These are phyloP conservation scores for Puccinia triticina DNA, from an alignment of 1,284 basidiomycete species.

Conservation along the genomic window DNA sequence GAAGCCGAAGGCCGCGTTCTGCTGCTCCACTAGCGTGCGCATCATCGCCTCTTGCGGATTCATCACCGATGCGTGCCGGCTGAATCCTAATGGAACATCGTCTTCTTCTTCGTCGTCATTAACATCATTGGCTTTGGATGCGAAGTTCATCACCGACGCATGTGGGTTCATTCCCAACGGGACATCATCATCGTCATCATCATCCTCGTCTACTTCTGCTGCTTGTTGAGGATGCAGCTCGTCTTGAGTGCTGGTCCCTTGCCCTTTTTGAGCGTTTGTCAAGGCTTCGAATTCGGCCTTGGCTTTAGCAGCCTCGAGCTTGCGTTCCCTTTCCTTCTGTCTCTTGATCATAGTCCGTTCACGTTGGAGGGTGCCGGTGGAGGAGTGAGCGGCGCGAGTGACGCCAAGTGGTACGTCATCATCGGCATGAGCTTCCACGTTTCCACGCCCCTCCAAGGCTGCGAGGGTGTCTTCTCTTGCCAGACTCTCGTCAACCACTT, in stretches of 20 bases:
- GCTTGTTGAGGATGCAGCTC: background rate
- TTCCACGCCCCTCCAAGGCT: constrained; percentile 39
- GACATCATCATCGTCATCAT: constrained; percentile 25
- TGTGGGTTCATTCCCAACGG: constrained; percentile 39
- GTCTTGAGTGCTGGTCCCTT: background rate
- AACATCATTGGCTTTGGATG: background rate
- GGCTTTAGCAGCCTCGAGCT: constrained; percentile 18
- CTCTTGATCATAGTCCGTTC: constrained; percentile 32
- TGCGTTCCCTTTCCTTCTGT: constrained; percentile 1
- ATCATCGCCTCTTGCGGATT: constrained; percentile 23
- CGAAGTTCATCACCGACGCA: background rate
- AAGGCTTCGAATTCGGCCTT: constrained; percentile 19
- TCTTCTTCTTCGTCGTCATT: constrained; percentile 10
- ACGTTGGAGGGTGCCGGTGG: constrained; percentile 1
- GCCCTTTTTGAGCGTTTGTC: background rate
- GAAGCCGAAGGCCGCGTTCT: constrained; percentile 22
- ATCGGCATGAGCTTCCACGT: constrained; percentile 38
- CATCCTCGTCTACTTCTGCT: background rate
- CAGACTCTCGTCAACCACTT: constrained; percentile 5
- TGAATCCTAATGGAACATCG: constrained; percentile 38
- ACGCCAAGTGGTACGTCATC: constrained; percentile 51
- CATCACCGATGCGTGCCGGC: background rate
- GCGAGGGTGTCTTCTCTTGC: constrained; percentile 44
- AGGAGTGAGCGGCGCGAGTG: constrained; percentile 38
- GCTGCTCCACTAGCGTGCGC: background rate